Base-by-base conservation (phyloP, 2,329 filamentous ascomycete species). In the Davidsoniella australis region DNA sequence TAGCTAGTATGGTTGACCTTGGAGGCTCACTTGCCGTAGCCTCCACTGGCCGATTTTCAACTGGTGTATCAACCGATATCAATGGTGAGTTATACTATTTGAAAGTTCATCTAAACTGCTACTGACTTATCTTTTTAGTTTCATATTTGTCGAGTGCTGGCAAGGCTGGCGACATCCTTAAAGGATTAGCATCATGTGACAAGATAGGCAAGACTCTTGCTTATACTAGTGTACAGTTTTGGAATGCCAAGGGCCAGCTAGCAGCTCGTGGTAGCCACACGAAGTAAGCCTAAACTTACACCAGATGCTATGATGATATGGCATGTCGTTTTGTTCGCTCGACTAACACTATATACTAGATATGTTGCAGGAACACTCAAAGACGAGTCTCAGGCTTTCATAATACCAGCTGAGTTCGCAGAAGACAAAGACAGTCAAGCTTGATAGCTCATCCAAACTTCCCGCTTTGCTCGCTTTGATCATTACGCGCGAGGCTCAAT, bases 1-100 rank as follows among this genome's bases (percentile, higher is more conserved):
- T 89, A 24, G 84, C 84, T 3, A 83, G 78, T 59, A 79, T 88
- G 65, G 79, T 81, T 24, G 78, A 81, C 54, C 65, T 81, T 0
- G 76, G 76, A 9, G 77, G 77, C 12, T 81, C 77, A 0, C 66
- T 81, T 2, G 78, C 77, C 8, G 76, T 81, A 2, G 77, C 77
- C 1, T 80, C 78, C 1, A 76, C 71, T 54, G 77, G 77, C 0
- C 64, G 76, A 1, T 80, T 74, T 56, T 68, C 71, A 16, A 81
- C 77, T 0, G 77, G 77, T 9, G 77, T 81, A 3, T 77, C 77
- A 2, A 81, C 77, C 0, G 77, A 81, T 54, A 59, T 81, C 12
- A 81, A 78, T 48, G 74, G 76, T 76, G 60, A 37, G 41, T 23
- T 14, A 17, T 44, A 16, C 18, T 24, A 26, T 43, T 6, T 41